Evolutionary conservation across 2,329 filamentous ascomycete species (phyloP).

Genomic region (Fusarium pseudocircinatum): DNA sequence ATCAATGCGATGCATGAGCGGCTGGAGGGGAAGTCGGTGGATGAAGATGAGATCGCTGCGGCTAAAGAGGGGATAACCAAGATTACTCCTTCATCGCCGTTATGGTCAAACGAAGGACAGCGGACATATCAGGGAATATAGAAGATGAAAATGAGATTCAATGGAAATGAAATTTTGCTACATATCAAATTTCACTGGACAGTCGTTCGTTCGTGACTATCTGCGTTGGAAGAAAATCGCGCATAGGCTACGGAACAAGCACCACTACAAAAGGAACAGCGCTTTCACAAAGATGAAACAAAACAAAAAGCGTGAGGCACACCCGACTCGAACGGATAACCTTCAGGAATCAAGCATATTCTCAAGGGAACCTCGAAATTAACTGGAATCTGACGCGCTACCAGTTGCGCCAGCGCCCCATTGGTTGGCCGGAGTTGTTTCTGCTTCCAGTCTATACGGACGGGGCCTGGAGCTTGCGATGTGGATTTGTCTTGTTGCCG

Average conservation of each 20-base stretch:
- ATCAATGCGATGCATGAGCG: not conserved
- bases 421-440: not conserved
- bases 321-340: slow-evolving; percentile 23
- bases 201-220: rapidly evolving
- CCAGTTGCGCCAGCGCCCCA: slow-evolving; percentile 21
- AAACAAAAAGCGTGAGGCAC: slow-evolving; percentile 11
- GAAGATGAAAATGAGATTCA: rapidly evolving
- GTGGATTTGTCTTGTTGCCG: not conserved
- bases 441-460: not conserved
- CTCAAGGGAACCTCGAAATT: not conserved
- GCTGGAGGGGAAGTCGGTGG: not conserved
- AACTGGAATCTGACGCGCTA: slow-evolving; percentile 26
- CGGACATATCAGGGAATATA: not conserved
- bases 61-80: not conserved
- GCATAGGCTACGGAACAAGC: not conserved
- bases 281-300: not conserved
- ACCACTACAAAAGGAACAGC: not conserved
- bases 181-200: rapidly evolving
- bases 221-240: not conserved
- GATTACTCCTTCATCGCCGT: not conserved
- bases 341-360: slow-evolving; percentile 8
- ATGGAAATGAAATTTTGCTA: rapidly evolving
- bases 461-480: not conserved
- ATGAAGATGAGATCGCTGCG: not conserved
- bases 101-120: not conserved